A percentile compares a stretch with the other conserved stretches of the same genome.
These are phyloP conservation scores for Colletotrichum horii DNA, from an alignment of 2,329 filamentous ascomycete genomes.

Conservation along the genomic window DNA sequence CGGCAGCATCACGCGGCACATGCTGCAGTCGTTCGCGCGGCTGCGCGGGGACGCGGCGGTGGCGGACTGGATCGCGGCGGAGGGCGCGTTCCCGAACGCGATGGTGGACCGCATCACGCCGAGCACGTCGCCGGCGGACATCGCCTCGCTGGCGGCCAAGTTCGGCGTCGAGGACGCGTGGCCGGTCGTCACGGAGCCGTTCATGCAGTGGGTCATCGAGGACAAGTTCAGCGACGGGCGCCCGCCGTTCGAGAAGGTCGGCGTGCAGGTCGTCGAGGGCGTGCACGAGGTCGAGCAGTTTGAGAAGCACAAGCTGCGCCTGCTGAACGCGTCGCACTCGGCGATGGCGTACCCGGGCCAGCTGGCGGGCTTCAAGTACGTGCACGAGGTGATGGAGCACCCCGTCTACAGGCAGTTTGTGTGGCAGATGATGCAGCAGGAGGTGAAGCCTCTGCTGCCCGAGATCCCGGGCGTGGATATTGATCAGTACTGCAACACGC, in stretches of 20 bases:
- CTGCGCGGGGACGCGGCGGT: constrained; percentile 48
- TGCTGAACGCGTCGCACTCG: constrained; percentile 59
- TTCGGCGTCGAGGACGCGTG: constrained; percentile 56
- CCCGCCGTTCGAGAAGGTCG: constrained; percentile 56
- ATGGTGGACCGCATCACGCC: constrained; percentile 63
- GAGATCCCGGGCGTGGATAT: constrained; percentile 55
- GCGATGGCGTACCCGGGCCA: constrained; percentile 56
- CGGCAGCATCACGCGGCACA: constrained; percentile 55
- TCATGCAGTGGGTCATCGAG: constrained; percentile 61
- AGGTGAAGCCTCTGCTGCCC: constrained; percentile 58
- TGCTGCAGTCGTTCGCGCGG: constrained; percentile 55
- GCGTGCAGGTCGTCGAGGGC: constrained; percentile 55
- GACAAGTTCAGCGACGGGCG: constrained; percentile 57
- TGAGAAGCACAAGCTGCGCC: constrained; percentile 61
- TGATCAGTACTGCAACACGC: constrained; percentile 56
- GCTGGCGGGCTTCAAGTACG: constrained; percentile 57
- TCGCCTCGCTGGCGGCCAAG: constrained; percentile 43
- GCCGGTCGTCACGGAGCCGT: constrained; percentile 61
- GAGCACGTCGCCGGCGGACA: constrained; percentile 51
- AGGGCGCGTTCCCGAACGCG: constrained; percentile 57
- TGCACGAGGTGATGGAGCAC: constrained; percentile 59
- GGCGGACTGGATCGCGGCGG: constrained; percentile 52
- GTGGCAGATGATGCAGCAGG: constrained; percentile 60
- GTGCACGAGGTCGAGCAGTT: constrained; percentile 59
- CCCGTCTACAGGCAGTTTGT: constrained; percentile 51